Evolutionary conservation across 352 stramenopile species (phyloP).

Genomic region (Aphanomyces stellatus): DNA sequence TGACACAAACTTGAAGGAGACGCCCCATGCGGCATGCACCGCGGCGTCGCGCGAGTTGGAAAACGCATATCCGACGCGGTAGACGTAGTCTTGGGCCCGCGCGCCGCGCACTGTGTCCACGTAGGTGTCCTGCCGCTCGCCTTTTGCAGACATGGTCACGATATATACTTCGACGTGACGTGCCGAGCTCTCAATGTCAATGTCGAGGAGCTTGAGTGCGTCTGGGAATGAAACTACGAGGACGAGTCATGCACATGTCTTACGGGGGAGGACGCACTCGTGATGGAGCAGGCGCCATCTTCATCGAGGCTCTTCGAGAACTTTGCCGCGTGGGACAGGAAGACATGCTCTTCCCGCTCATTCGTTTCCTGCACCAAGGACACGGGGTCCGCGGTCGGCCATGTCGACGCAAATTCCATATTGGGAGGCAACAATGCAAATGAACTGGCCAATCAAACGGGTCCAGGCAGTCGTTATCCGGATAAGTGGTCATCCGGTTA

Average conservation of each 20-base stretch:
- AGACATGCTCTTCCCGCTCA: background rate
- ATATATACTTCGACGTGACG: constrained; percentile 62
- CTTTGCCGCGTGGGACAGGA: background rate
- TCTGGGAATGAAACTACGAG: constrained; percentile 33
- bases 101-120: constrained; percentile 11
- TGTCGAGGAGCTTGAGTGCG: constrained; percentile 23
- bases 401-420: constrained; percentile 13
- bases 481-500: background rate
- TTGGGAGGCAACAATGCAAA: background rate
- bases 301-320: background rate
- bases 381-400: background rate
- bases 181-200: constrained; percentile 50
- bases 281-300: background rate
- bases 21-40: constrained; percentile 19
- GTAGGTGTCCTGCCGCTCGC: constrained; percentile 36
- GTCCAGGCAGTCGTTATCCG: background rate
- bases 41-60: constrained; percentile 19
- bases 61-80: constrained; percentile 18
- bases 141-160: constrained; percentile 40
- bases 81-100: constrained; percentile 23
- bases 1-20: constrained; percentile 14
- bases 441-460: too few relatives aligned
- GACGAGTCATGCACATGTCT: background rate
- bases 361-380: background rate
- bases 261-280: background rate